Evolutionary conservation across 23 red algal species (phyloP).

Genomic region (Pyropia haitanensis): DNA sequence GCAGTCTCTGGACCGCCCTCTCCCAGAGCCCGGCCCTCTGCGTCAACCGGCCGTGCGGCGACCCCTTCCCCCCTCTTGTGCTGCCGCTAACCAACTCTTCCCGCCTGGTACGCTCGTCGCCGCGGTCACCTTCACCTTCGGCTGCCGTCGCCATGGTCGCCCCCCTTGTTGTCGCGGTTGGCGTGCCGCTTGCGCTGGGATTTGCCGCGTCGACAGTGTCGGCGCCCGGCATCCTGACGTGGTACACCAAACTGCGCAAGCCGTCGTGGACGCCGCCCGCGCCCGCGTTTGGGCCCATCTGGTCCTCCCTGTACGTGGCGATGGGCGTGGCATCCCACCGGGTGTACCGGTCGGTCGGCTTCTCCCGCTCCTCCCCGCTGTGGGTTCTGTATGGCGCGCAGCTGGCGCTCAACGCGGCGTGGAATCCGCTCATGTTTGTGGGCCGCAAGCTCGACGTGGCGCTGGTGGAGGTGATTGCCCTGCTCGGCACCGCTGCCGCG

Average conservation of each 20-base stretch:
- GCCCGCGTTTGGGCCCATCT: not conserved
- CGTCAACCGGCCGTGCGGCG: no score
- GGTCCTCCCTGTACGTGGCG: not conserved
- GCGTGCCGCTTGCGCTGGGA: not conserved
- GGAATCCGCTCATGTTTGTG: not conserved
- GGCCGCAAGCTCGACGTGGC: not conserved
- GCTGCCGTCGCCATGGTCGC: no score
- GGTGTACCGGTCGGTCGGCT: not conserved
- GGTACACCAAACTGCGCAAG: not conserved
- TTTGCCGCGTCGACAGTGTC: not conserved
- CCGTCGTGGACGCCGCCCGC: not conserved
- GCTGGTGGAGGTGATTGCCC: not conserved
- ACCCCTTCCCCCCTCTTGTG: no score
- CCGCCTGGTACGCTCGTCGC: no score
- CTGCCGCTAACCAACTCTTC: no score
- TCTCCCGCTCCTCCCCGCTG: not conserved
- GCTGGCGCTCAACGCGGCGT: constrained; percentile 1
- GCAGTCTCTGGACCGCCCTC: no score
- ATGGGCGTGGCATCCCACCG: not conserved
- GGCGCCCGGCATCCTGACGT: not conserved
- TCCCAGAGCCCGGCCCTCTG: no score
- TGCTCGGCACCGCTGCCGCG: not conserved
- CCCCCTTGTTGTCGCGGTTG: not conserved
- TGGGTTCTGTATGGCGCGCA: not conserved
- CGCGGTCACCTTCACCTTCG: no score